Evolutionary conservation across 2,329 filamentous ascomycete species (phyloP), one percentile per base, ranked within the genome.

Genomic region (Grosmannia serpens): DNA sequence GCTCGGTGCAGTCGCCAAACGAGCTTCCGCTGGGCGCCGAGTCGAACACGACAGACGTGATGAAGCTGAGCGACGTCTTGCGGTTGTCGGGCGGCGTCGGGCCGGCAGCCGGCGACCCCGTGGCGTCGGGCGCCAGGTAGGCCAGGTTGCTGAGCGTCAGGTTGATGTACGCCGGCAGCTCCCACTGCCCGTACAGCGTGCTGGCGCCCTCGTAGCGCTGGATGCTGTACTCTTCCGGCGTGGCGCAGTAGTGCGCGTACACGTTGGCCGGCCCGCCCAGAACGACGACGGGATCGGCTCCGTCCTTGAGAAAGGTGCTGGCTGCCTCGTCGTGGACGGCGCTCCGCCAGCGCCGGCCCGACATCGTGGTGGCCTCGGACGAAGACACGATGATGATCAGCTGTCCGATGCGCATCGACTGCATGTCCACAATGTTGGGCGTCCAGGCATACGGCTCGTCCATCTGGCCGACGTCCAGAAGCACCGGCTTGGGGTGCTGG

Each of bases 311-410:
- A 11, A 80, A 72, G 1, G 75, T 65, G 20, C 46, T 13, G 1
- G 69, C 65, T 7, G 79, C 80, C 49, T 81, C 77, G 2, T 72
- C 70, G 24, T 77, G 74, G 57, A 94, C 77, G 1, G 88, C 86
- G 60, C 81, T 77, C 65, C 87, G 87, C 91, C 91, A 96, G 38
- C 91, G 83, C 13, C 91, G 83, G 1, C 91, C 91, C 1, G 89
- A 81, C 91, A 96, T 96, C 10, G 91, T 96, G 0, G 89, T 94
- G 1, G 88, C 89, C 72, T 96, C 91, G 52, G 89, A 88, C 0
- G 91, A 87, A 31, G 86, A 87, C n/a, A 95, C 80, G 63, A 96
- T 85, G 63, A 96, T 88, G 61, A 95, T 76, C 54, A 96, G 74
- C 66, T 95, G 88, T 3, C 91, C 91, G 2, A 92, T 85, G 26